Percentiles rank a stretch among this genome's conserved stretches.
phyloP scores from a whole-genome alignment of 257 asterid genomes.

The Linaria vulgaris region DNA sequence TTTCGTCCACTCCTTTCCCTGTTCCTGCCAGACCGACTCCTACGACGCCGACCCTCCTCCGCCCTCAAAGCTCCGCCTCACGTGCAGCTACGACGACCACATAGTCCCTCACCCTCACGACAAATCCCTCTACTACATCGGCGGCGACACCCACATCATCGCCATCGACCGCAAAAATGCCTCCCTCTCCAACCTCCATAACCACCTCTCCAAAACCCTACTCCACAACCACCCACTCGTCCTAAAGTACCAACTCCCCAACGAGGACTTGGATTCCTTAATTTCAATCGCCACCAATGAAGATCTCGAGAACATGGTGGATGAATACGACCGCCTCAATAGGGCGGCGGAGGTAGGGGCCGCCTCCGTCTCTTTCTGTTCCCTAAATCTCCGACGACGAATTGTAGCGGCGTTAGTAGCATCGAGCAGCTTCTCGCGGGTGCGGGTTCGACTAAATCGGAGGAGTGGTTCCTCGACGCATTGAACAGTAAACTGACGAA shows the following conservation, averaged over 20 bases:
- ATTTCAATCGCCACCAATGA: slow-evolving; percentile 80
- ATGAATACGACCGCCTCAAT: slow-evolving; percentile 78
- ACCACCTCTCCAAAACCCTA: slow-evolving; percentile 73
- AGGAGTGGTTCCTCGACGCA: slow-evolving; percentile 85
- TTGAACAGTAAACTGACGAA: slow-evolving; percentile 57
- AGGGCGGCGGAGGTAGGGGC: slow-evolving; percentile 18
- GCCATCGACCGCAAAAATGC: slow-evolving; percentile 67
- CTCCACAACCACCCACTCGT: slow-evolving; percentile 48
- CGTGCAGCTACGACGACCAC: slow-evolving; percentile 96
- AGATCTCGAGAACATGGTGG: slow-evolving; percentile 90
- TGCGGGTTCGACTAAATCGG: slow-evolving; percentile 68
- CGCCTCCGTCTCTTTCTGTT: slow-evolving; percentile 72
- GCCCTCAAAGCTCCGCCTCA: slow-evolving; percentile 71
- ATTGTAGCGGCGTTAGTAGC: neutral
- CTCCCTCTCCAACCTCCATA: slow-evolving; percentile 57
- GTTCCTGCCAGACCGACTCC: no score
- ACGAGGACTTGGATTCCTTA: slow-evolving; percentile 81
- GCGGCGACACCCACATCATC: slow-evolving; percentile 91
- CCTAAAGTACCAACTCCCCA: slow-evolving; percentile 80
- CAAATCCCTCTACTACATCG: slow-evolving; percentile 77
- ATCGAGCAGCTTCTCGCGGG: no score
- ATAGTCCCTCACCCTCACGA: slow-evolving; percentile 95
- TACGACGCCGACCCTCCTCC: no score
- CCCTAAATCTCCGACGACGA: slow-evolving; percentile 34
- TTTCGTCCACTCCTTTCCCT: no score